These are phyloP conservation scores for Prunus dulcis DNA, from an alignment of 306 rosid species.

Conservation along the genomic window DNA sequence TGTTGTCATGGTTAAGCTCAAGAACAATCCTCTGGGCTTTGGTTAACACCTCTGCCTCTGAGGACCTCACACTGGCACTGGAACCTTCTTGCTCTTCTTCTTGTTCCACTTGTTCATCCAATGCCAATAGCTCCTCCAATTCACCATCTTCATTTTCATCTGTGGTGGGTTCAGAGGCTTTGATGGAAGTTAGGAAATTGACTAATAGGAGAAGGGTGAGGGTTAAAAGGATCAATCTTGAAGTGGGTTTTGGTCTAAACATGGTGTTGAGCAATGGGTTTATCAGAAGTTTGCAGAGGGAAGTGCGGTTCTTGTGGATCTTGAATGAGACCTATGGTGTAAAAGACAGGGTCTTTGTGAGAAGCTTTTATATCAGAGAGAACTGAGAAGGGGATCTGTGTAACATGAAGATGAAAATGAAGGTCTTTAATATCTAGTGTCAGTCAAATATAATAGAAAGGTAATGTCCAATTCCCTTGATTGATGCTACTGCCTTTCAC, in stretches of 20 bases:
- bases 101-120: constrained; percentile 56
- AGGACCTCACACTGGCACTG: constrained; percentile 40
- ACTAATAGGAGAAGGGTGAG: constrained; percentile 53
- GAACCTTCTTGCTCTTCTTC: constrained; percentile 36
- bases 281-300: constrained; percentile 4
- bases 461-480: background rate
- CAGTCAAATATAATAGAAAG: background rate
- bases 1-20: constrained; percentile 73
- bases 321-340: constrained; percentile 43
- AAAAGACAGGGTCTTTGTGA: constrained; percentile 1
- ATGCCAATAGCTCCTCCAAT: constrained; percentile 69
- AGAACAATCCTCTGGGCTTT: constrained; percentile 88
- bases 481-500: background rate
- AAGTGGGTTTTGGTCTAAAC: constrained; percentile 46
- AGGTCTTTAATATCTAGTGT: background rate
- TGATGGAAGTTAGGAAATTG: constrained; percentile 23
- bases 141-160: constrained; percentile 43
- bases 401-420: background rate
- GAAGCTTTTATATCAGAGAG: background rate
- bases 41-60: constrained; percentile 73
- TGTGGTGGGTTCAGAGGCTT: constrained; percentile 41
- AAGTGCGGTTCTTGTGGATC: constrained; percentile 12
- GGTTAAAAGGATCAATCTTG: constrained; percentile 40
- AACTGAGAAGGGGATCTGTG: constrained; percentile 4
- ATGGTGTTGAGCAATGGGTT: constrained; percentile 21